These are phyloP conservation scores for Fusarium dlaminii DNA, from an alignment of 2,329 filamentous ascomycete genomes.

Conservation along the genomic window DNA sequence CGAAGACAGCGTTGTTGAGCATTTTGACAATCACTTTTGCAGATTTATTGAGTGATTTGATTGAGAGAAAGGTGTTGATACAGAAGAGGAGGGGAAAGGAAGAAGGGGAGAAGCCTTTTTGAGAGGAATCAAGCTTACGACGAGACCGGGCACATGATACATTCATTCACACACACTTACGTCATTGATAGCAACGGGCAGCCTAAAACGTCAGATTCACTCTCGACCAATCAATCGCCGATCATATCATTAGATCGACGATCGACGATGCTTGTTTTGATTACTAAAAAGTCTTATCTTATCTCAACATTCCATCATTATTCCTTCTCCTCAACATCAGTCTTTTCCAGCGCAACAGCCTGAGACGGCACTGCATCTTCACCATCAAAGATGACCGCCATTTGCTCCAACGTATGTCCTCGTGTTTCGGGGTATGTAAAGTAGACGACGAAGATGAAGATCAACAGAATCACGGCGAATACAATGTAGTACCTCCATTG, in stretches of 20 bases:
- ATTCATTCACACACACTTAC: background rate
- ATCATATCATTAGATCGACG: background rate
- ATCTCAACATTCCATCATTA: background rate
- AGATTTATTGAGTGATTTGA: fast-evolving
- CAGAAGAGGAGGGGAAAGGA: background rate
- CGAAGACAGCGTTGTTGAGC: slow-evolving; percentile 23
- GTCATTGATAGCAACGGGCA: slow-evolving; percentile 12
- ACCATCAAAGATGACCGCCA: slow-evolving; percentile 1
- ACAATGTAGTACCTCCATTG: slow-evolving; percentile 8
- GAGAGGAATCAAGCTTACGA: slow-evolving; percentile 15
- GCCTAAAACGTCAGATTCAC: background rate
- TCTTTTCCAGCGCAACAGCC: background rate
- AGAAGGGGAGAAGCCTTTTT: background rate
- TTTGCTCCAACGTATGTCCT: background rate
- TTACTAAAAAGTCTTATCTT: background rate
- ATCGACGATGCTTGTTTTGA: background rate
- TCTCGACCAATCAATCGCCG: background rate
- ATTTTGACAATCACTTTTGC: background rate
- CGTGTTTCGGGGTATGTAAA: background rate
- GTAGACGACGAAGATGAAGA: background rate
- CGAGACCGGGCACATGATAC: slow-evolving; percentile 18
- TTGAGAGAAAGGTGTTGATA: background rate
- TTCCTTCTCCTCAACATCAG: background rate
- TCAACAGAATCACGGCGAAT: background rate
- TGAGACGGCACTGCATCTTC: background rate